phyloP scores from a whole-genome alignment of 371 early-diverging fungal species.

The Capillidium rhysosporum region DNA sequence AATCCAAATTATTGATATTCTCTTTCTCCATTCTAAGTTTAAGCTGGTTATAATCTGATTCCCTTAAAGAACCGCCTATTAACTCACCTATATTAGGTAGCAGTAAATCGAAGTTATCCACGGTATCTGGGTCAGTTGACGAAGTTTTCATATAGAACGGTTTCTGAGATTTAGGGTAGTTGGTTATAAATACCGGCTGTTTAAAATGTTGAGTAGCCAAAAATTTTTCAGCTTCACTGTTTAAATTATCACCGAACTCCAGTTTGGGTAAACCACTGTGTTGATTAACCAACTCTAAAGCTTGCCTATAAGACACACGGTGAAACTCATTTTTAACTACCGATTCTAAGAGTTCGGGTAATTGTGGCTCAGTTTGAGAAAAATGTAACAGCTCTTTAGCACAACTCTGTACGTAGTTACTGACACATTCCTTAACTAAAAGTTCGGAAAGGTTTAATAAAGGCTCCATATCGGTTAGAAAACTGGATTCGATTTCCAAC shows the following conservation, averaged over 20 bases:
- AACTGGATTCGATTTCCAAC: conserved; percentile 78
- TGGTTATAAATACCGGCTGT: conserved; percentile 73
- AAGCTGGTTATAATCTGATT: conserved; percentile 36
- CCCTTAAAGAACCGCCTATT: conserved; percentile 77
- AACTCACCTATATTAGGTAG: conserved; percentile 81
- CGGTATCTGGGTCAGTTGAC: conserved; percentile 29
- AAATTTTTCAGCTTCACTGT: conserved; percentile 76
- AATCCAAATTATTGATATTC: conserved; percentile 43
- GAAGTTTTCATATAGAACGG: conserved; percentile 85
- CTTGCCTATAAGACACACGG: conserved; percentile 65
- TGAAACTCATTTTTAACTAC: conserved; percentile 30
- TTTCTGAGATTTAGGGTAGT: conserved; percentile 64
- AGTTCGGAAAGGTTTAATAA: conserved; percentile 31
- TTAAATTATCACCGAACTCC: conserved; percentile 46
- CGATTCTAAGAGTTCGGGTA: conserved; percentile 13
- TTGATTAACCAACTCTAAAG: conserved; percentile 41
- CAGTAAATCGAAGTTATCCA: conserved; percentile 69
- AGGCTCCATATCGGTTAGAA: conserved; percentile 29
- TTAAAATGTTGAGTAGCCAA: conserved; percentile 34
- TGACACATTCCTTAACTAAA: not conserved
- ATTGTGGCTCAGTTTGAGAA: not conserved
- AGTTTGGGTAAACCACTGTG: conserved; percentile 14
- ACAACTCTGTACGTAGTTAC: not conserved
- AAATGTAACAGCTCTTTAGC: conserved; percentile 24
- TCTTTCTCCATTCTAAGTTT: conserved; percentile 31